Evolutionary conservation across 164 flowering plant species (phyloP).

Genomic region (Taxillus chinensis): DNA sequence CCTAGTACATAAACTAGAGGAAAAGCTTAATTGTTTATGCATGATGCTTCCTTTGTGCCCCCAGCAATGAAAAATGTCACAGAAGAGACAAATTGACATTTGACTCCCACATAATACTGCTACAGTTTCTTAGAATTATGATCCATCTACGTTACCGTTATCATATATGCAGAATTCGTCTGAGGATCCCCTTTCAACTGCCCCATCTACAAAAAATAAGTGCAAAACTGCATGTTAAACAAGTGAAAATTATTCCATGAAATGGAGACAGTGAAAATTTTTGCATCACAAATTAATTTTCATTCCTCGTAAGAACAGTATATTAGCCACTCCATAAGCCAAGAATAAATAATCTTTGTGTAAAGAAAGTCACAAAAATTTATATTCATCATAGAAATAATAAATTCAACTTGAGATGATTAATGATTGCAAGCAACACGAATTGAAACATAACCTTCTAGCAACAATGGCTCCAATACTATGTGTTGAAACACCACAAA

Average conservation of each 20-base stretch:
- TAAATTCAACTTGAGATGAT: too few species aligned
- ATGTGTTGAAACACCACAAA: too few species aligned
- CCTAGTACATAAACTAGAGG: not conserved
- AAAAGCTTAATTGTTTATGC: not conserved
- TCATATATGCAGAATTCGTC: slow-evolving; percentile 45
- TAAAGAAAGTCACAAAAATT: too few species aligned
- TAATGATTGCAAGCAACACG: too few species aligned
- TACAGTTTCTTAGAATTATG: not conserved
- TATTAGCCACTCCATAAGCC: not conserved
- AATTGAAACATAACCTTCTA: too few species aligned
- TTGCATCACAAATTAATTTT: not conserved
- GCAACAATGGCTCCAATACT: too few species aligned
- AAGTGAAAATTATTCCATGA: slow-evolving; percentile 53
- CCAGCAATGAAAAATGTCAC: not conserved
- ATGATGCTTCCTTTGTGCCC: not conserved
- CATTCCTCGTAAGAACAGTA: not conserved
- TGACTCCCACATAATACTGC: not conserved
- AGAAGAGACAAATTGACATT: not conserved
- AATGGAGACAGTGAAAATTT: slow-evolving; percentile 4
- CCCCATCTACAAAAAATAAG: slow-evolving; percentile 92
- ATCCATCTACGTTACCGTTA: slow-evolving; percentile 54
- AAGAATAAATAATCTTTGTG: not conserved
- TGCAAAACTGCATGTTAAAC: slow-evolving; percentile 94
- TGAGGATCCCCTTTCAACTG: slow-evolving; percentile 58
- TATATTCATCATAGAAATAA: too few species aligned